Base-by-base conservation (phyloP, 1,284 basidiomycete species). In the Coniophora puteana region DNA sequence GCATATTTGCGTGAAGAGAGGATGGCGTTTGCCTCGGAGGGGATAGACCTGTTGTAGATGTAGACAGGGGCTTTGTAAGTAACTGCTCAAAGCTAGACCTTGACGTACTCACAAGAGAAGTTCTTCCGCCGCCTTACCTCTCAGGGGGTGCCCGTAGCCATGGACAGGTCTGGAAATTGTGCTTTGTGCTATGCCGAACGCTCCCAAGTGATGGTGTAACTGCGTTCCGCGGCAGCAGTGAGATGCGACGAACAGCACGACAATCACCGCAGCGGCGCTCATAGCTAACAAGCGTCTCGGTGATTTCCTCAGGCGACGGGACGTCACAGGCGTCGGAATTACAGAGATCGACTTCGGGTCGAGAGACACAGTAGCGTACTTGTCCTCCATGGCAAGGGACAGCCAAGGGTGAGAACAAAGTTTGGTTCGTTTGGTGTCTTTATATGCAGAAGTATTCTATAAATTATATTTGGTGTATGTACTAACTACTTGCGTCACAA, bases 1-100 rank as follows among this genome's bases (percentile, higher is more conserved):
- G 74, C 65, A 48, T 68, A 78, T 36, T 51, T 55, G 37, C 69
- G 67, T 34, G 72, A 78, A 11, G 68, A 62, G 38, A 54, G 53
- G 12, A 71, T 55, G 13, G 76, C 74, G 44, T 67, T 74, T 33
- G 62, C 62, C 23, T 65, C 55, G 39, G 71, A 65, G 1, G 78
- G 78, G 34, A 77, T 57, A 7, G 70, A 65, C 52, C 76, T 79
- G 38, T 25, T n/a, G 3, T 4, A 47, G 12, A 8, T n/a, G 27
- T 16, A 35, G 39, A 26, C 16, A 8, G 10, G 6, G 20, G 4
- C 14, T 18, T 32, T 13, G 33, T 11, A 13, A n/a, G 27, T 2
- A 11, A 40, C 1, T 17, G 43, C 20, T 14, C 6, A 39, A 25
- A 27, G 21, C 14, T 27, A n/a, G n/a, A n/a, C n/a, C n/a, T n/a